Evolutionary conservation across 2,329 filamentous ascomycete species (phyloP).

Genomic region (Trichoderma simmonsii): DNA sequence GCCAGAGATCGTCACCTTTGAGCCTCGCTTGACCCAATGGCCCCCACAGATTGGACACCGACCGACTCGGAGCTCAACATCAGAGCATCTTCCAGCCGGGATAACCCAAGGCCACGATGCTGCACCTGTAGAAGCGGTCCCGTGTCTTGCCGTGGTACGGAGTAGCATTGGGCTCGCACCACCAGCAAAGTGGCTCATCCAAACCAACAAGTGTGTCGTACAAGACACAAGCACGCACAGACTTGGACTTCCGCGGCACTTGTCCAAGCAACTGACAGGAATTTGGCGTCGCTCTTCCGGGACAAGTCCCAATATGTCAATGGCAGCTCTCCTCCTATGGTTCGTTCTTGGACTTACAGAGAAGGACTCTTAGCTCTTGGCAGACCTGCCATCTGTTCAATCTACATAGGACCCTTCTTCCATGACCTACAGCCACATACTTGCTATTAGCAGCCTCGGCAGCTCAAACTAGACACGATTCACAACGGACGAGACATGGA

Average conservation of each 20-base stretch:
- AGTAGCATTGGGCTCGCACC: background rate
- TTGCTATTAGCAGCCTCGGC: background rate
- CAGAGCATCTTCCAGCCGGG: background rate
- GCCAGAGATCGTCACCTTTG: slow-evolving; percentile 14
- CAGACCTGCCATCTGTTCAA: background rate
- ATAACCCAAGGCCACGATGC: slow-evolving; percentile 6
- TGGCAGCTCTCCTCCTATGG: background rate
- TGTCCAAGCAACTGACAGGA: background rate
- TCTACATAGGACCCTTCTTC: background rate
- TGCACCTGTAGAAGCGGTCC: background rate
- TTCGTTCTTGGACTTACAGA: background rate
- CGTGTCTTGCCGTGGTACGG: slow-evolving; percentile 14
- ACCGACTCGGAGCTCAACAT: slow-evolving; percentile 8
- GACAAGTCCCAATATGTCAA: background rate
- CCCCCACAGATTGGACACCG: slow-evolving; percentile 10
- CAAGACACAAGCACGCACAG: background rate
- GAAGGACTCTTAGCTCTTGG: background rate
- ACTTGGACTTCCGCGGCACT: background rate
- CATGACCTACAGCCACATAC: background rate
- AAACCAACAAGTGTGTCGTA: background rate
- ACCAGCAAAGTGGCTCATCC: background rate
- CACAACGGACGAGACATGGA: background rate
- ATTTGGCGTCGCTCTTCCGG: background rate
- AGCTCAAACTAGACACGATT: background rate
- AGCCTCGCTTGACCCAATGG: slow-evolving; percentile 15